Evolutionary conservation across 768 basidiomycete genomes (phyloP).

Genomic region (Boletus pseudopeckii): DNA sequence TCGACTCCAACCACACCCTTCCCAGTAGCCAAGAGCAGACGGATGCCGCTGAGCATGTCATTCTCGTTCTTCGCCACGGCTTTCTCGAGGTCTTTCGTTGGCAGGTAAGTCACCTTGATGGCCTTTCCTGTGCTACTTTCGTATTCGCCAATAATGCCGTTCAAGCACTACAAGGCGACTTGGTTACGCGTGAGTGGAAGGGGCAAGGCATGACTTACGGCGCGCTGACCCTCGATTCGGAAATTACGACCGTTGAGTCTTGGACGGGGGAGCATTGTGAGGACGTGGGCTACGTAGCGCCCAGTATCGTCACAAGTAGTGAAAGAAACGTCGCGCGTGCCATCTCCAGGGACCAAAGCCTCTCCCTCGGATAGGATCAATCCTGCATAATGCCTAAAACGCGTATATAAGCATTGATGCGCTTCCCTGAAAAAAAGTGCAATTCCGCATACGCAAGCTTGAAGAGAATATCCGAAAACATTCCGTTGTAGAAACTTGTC

Average conservation of each 20-base stretch:
- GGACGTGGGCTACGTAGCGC: neutral
- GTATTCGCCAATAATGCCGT: neutral
- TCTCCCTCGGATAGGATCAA: conserved; percentile 1
- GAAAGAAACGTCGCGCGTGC: neutral
- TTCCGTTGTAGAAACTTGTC: neutral
- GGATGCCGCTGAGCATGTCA: neutral
- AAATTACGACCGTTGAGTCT: neutral
- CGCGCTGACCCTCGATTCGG: conserved; percentile 1
- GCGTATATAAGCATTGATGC: neutral
- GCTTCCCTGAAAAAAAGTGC: neutral
- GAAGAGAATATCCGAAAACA: conserved; percentile 1
- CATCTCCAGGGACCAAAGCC: neutral
- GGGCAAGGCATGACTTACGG: neutral
- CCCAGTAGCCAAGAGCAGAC: neutral
- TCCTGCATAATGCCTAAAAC: neutral
- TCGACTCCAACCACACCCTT: neutral
- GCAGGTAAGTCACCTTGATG: neutral
- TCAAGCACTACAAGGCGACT: neutral
- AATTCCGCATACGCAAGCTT: neutral
- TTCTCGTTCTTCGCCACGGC: neutral
- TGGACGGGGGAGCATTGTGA: neutral
- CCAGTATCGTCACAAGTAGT: neutral
- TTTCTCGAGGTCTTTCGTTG: neutral
- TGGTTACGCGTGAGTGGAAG: neutral
- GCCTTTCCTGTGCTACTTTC: neutral